Base-by-base conservation (phyloP, 352 stramenopile genomes). In the Albugo candida region DNA sequence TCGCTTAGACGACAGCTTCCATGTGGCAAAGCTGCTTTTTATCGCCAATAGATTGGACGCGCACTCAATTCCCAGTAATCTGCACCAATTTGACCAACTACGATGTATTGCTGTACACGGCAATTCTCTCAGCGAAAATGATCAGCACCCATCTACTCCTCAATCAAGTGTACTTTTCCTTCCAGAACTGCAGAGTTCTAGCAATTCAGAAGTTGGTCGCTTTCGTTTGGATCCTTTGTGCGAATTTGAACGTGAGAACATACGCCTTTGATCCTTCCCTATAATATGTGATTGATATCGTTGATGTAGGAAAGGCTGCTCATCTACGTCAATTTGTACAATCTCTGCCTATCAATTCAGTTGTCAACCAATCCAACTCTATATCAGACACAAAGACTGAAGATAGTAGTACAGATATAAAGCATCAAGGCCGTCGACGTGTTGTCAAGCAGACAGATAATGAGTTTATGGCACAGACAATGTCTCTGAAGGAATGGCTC, bases 401-500 rank as follows among this genome's bases (percentile, higher is more conserved):
- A 36, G 27, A 11, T 21, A 13, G n/a, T 18, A 21, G 31, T 5
- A 44, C 24, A 41, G 18, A 37, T 14, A 18, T 44, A 36, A 11
- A 13, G 37, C 17, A 18, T 44, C 55, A 8, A 45, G 17, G 13
- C 36, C 41, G 19, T 16, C 49, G 13, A 18, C 42, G 13, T n/a
- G 2, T 46, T 34, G 24, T 13, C 44, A 37, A 16, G 58, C 18
- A 49, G 59, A 40, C 44, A 47, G 11, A 57, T 36, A 44, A 54
- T 13, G 34, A 41, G 14, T 16, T 24, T 27, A 35, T 41, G 13
- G 24, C 45, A 1, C 48, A 61, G 16, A 17, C 17, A 11, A 61
- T 83, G 17, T 71, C 63, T 31, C 53, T 88, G n/a, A 70, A 75
- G 41, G 72, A 88, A 48, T 88, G 76, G 76, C 49, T 85, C 13